Evolutionary conservation across 2,329 filamentous ascomycete genomes (phyloP), one percentile per base, ranked within the genome.

Genomic region (Fusarium fujikuroi): DNA sequence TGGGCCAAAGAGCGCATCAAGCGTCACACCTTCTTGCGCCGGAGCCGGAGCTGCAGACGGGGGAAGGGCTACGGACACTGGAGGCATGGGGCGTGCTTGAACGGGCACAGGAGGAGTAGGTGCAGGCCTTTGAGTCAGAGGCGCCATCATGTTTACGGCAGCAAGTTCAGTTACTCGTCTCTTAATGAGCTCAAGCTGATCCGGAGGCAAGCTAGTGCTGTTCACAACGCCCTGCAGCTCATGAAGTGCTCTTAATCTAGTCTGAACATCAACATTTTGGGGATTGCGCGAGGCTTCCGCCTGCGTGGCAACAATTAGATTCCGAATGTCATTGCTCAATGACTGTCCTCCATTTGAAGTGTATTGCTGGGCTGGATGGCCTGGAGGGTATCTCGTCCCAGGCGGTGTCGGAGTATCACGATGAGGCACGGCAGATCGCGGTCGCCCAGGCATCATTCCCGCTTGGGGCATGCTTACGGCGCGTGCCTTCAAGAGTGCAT

Each of bases 121-220:
- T 79, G 82, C 82, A 77, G 81, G 82, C 71, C 79, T 80, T 78
- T 83, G 84, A 79, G 82, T 81, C 78, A 83, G 80, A 72, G 82
- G 76, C 59, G 86, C 86, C 82, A 86, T 87, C 82, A 90, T 85
- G 79, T 87, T 88, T 89, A 89, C 84, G 86, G 90, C 79, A 82
- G 82, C 89, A 81, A 97, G 88, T 82, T 91, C 90, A 81, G 92
- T 91, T 82, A 98, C 91, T 88, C 96, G 94, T 81, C 92, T 91
- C 83, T 92, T 93, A 83, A 97, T 93, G 81, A 93, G 90, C 83
- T 93, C 91, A 80, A 97, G 88, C 84, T 97, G 93, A 79, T 95
- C 92, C 77, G 91, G 90, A 67, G 92, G 92, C 80, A 97, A 87
- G 79, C 92, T 91, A 82, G 94, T 92, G 76, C 88, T 92, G 81